Evolutionary conservation across 441 rosid genomes (phyloP).

Genomic region (Rhodomyrtus psidioides): DNA sequence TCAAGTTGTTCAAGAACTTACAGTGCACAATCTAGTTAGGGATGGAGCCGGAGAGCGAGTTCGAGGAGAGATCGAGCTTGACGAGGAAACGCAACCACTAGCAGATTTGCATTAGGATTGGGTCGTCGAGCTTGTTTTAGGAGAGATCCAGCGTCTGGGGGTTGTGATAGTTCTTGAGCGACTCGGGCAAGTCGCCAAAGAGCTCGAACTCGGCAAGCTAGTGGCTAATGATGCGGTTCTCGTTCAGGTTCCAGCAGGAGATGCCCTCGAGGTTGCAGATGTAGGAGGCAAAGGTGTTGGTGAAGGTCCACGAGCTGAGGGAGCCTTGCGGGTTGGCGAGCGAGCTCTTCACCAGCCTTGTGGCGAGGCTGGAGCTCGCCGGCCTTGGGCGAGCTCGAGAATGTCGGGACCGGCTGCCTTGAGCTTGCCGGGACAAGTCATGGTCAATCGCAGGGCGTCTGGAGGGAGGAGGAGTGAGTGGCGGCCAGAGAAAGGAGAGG

Average conservation of each 20-base stretch:
- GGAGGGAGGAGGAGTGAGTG: too few species aligned
- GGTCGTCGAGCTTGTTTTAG: conserved; percentile 35
- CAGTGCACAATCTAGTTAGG: conserved; percentile 50
- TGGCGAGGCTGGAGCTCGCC: too few species aligned
- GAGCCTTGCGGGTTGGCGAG: neutral
- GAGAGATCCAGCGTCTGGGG: conserved; percentile 56
- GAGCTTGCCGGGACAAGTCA: too few species aligned
- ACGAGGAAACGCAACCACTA: conserved; percentile 57
- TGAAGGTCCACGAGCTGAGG: conserved; percentile 34
- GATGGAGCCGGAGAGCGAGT: conserved; percentile 39
- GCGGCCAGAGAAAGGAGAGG: too few species aligned
- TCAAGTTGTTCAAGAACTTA: conserved; percentile 40
- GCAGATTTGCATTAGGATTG: conserved; percentile 50
- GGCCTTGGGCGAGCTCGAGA: too few species aligned
- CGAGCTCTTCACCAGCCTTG: too few species aligned
- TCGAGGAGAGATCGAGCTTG: conserved; percentile 40
- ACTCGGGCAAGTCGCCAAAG: conserved; percentile 39
- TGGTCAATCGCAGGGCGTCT: too few species aligned
- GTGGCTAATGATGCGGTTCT: conserved; percentile 44
- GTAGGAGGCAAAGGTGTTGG: conserved; percentile 27
- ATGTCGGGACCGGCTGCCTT: too few species aligned
- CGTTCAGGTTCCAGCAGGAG: conserved; percentile 55
- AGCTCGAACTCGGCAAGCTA: conserved; percentile 32
- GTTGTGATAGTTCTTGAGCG: conserved; percentile 46
- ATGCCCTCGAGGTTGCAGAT: conserved; percentile 53